Evolutionary conservation across 2,329 filamentous ascomycete species (phyloP).

Genomic region (Aspergillus piperis): DNA sequence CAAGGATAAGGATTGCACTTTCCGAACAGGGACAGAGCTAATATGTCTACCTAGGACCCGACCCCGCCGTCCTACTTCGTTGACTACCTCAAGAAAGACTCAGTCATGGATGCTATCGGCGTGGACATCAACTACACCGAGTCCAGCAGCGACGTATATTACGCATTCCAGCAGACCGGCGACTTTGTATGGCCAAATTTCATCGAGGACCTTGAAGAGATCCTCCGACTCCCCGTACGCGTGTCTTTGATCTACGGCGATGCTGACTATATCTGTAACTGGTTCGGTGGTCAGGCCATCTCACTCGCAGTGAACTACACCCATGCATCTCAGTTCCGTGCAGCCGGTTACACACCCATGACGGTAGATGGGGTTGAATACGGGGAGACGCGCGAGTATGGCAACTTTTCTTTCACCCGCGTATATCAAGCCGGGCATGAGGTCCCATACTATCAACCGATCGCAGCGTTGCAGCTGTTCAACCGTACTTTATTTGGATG

Average conservation of each 20-base stretch:
- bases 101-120: constrained; percentile 62
- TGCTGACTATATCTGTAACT: constrained; percentile 59
- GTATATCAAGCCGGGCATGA: constrained; percentile 68
- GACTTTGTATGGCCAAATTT: constrained; percentile 67
- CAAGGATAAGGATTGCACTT: not conserved
- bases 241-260: constrained; percentile 73
- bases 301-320: constrained; percentile 60
- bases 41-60: constrained; percentile 52
- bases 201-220: constrained; percentile 59
- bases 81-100: constrained; percentile 64
- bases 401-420: constrained; percentile 69
- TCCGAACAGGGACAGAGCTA: not conserved
- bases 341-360: constrained; percentile 72
- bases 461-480: constrained; percentile 62
- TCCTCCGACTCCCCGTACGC: constrained; percentile 63
- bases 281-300: constrained; percentile 71
- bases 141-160: constrained; percentile 46
- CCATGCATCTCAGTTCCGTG: constrained; percentile 59
- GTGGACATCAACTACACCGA: constrained; percentile 62
- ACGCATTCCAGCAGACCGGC: constrained; percentile 54
- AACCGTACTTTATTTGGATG: constrained; percentile 60
- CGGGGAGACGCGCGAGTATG: constrained; percentile 73
- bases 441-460: constrained; percentile 59
- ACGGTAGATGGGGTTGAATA: constrained; percentile 66
- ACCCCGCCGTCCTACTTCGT: constrained; percentile 64